These are phyloP conservation scores for Hanseniaspora osmophila DNA, from an alignment of 805 yeast genomes.

Conservation along the genomic window DNA sequence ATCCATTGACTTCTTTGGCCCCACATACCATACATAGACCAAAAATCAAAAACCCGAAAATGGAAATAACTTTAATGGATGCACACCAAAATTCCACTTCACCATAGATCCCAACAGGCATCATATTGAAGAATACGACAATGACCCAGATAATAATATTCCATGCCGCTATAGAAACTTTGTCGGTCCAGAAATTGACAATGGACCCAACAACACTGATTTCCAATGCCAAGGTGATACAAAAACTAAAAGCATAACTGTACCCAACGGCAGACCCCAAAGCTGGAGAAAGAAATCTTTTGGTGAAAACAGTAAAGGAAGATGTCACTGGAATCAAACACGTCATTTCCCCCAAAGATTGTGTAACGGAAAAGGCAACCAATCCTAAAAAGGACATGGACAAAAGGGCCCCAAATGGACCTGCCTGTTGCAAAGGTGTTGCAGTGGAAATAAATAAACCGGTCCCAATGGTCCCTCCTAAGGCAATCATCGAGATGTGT, in stretches of 20 bases:
- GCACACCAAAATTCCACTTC: conserved; percentile 70
- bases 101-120: conserved; percentile 53
- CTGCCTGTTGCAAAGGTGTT: conserved; percentile 41
- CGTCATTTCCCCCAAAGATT: conserved; percentile 69
- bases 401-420: conserved; percentile 44
- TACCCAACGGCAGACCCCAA: conserved; percentile 62
- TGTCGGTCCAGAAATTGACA: conserved; percentile 47
- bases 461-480: conserved; percentile 72
- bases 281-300: conserved; percentile 53
- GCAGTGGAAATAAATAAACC: conserved; percentile 59
- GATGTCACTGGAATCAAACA: conserved; percentile 52
- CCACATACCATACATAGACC: conserved; percentile 63
- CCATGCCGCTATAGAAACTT: conserved; percentile 63
- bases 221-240: conserved; percentile 61
- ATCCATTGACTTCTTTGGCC: conserved; percentile 55
- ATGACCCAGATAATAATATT: conserved; percentile 50
- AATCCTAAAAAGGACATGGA: conserved; percentile 45
- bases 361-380: conserved; percentile 51
- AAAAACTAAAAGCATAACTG: conserved; percentile 64
- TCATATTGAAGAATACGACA: conserved; percentile 56
- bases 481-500: conserved; percentile 61
- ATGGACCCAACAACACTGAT: conserved; percentile 45
- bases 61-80: conserved; percentile 49
- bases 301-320: conserved; percentile 56
- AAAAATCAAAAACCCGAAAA: conserved; percentile 55